Percentiles rank a stretch among this genome's conserved stretches.
phyloP scores from a whole-genome alignment of 2,329 filamentous ascomycete genomes.

The Fusarium ambrosium region DNA sequence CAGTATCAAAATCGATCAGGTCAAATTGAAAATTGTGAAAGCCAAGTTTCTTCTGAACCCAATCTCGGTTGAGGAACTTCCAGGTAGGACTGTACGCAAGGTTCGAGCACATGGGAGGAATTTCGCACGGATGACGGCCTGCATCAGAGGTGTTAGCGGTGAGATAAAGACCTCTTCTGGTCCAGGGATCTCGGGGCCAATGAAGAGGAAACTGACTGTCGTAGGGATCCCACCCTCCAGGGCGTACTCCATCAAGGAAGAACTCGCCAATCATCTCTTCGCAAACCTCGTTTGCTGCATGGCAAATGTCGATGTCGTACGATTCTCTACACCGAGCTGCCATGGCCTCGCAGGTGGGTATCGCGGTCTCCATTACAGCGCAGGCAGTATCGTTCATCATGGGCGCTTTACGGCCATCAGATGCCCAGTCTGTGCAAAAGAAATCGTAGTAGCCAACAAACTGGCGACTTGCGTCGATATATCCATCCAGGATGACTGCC shows the following conservation, averaged over 20 bases:
- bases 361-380: conserved; percentile 20
- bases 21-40: conserved; percentile 14
- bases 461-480: conserved; percentile 32
- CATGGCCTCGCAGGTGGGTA: conserved; percentile 26
- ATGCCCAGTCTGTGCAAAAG: conserved; percentile 31
- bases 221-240: conserved; percentile 34
- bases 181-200: neutral
- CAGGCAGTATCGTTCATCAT: conserved; percentile 28
- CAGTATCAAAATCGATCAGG: conserved; percentile 19
- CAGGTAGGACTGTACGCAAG: conserved; percentile 17
- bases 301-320: conserved; percentile 18
- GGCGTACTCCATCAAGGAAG: conserved; percentile 8
- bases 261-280: conserved; percentile 19
- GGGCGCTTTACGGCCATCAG: neutral
- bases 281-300: conserved; percentile 24
- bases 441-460: conserved; percentile 30
- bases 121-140: neutral
- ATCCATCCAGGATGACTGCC: conserved; percentile 31
- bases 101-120: conserved; percentile 20
- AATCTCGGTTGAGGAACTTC: conserved; percentile 23
- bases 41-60: conserved; percentile 29
- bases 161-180: neutral
- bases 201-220: conserved; percentile 8
- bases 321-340: neutral
- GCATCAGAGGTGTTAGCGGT: neutral